Conservation (phyloP, 768 basidiomycete species). For the Macrolepiota albuminosa region DNA sequence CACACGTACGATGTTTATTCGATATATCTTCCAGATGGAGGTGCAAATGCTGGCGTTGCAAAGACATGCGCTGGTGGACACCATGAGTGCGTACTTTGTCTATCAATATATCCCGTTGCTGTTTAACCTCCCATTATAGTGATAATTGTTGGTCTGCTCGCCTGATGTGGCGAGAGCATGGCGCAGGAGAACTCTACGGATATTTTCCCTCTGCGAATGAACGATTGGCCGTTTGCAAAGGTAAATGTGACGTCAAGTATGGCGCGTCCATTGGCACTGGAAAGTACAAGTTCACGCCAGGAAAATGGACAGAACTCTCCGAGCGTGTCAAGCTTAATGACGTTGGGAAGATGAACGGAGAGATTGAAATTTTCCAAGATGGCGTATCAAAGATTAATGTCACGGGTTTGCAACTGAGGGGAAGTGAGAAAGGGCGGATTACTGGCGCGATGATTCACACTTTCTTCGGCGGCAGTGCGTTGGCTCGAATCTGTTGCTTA, state of each 20-base stretch:
- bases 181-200: conserved; percentile 61
- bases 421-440: conserved; percentile 15
- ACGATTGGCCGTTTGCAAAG: conserved; percentile 38
- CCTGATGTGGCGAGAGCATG: conserved; percentile 61
- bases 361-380: conserved; percentile 44
- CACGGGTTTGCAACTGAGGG: conserved; percentile 6
- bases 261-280: conserved; percentile 48
- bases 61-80: conserved; percentile 59
- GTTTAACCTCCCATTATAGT: conserved; percentile 20
- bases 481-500: neutral
- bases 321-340: conserved; percentile 58
- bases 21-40: conserved; percentile 38
- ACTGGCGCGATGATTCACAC: conserved; percentile 21
- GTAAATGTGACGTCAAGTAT: conserved; percentile 32
- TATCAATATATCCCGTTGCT: neutral
- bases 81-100: conserved; percentile 3
- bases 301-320: conserved; percentile 46
- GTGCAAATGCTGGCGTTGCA: conserved; percentile 38
- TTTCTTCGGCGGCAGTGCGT: conserved; percentile 21
- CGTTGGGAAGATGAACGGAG: conserved; percentile 47
- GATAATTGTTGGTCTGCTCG: conserved; percentile 58
- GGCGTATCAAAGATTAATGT: conserved; percentile 21
- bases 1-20: neutral
- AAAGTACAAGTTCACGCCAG: conserved; percentile 41
- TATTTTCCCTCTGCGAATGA: conserved; percentile 51